Conservation (phyloP, 257 asterid genomes). For the Ajuga chamaepitys region DNA sequence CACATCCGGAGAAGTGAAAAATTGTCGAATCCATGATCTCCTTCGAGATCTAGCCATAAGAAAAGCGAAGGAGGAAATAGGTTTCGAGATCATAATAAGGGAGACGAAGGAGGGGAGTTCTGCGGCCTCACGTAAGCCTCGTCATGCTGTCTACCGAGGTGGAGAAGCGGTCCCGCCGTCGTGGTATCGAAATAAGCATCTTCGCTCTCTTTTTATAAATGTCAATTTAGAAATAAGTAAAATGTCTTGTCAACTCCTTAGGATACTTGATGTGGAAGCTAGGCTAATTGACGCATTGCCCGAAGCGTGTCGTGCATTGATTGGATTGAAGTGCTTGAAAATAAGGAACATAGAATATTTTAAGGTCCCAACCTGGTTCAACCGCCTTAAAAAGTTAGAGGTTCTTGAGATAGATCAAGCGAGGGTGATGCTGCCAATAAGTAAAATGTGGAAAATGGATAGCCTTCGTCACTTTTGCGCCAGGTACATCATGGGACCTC, state of each 20-base stretch:
- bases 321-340: constrained; percentile 8
- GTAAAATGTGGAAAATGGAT: constrained; percentile 2
- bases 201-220: constrained; percentile 19
- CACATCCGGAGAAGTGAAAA: background rate
- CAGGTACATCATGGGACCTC: background rate
- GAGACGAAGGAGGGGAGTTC: background rate
- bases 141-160: background rate
- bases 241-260: background rate
- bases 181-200: background rate
- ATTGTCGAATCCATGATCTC: background rate
- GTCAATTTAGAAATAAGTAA: background rate
- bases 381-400: background rate
- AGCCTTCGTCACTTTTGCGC: constrained; percentile 5
- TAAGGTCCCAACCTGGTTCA: constrained; percentile 10
- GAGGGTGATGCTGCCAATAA: background rate
- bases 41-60: background rate
- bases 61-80: constrained; percentile 18
- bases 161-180: background rate
- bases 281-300: constrained; percentile 2
- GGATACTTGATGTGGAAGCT: constrained; percentile 14
- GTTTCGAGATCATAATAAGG: constrained; percentile 1
- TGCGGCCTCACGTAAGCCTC: background rate
- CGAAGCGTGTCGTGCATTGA: background rate
- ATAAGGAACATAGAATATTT: background rate
- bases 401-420: constrained; percentile 3